Percentiles rank a stretch among this genome's conserved stretches.
Evolutionary conservation across 768 basidiomycete species (phyloP).

Genomic region (Xanthoconium stramineum): DNA sequence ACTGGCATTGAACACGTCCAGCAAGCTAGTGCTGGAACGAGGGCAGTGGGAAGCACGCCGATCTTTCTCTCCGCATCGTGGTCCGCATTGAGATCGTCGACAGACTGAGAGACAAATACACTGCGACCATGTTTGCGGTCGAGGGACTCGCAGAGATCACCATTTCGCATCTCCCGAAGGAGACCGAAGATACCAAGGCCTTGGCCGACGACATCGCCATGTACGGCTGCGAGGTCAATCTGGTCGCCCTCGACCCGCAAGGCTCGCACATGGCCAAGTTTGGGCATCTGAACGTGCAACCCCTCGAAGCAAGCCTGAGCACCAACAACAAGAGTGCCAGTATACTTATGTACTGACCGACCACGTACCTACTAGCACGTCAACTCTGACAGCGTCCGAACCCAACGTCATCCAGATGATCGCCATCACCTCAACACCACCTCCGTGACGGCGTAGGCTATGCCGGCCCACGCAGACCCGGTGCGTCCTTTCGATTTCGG

Average conservation of each 20-base stretch:
- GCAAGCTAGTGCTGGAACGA: conserved; percentile 50
- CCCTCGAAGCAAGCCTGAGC: conserved; percentile 24
- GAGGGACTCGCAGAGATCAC: conserved; percentile 53
- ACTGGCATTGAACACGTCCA: conserved; percentile 39
- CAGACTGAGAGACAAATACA: conserved; percentile 13
- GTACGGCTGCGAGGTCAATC: conserved; percentile 35
- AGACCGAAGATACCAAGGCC: conserved; percentile 51
- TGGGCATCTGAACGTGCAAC: conserved; percentile 50
- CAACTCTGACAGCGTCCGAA: background rate
- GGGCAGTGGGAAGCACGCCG: conserved; percentile 41
- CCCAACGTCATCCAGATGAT: conserved; percentile 62
- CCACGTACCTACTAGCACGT: too few species aligned
- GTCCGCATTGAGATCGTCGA: background rate
- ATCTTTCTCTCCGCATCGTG: too few species aligned
- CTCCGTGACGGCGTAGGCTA: conserved; percentile 56
- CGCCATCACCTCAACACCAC: conserved; percentile 54
- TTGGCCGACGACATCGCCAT: conserved; percentile 45
- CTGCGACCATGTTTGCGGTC: conserved; percentile 48
- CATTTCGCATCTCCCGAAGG: conserved; percentile 52
- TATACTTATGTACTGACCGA: too few species aligned
- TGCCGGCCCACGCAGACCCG: conserved; percentile 27
- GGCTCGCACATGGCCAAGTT: conserved; percentile 44
- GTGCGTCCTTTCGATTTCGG: conserved; percentile 11
- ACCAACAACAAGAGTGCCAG: background rate
- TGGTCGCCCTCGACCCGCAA: conserved; percentile 41